Evolutionary conservation across 2,329 filamentous ascomycete species (phyloP), one percentile per base, ranked within the genome.

Genomic region (Neophaeococcomyces mojaviensis): DNA sequence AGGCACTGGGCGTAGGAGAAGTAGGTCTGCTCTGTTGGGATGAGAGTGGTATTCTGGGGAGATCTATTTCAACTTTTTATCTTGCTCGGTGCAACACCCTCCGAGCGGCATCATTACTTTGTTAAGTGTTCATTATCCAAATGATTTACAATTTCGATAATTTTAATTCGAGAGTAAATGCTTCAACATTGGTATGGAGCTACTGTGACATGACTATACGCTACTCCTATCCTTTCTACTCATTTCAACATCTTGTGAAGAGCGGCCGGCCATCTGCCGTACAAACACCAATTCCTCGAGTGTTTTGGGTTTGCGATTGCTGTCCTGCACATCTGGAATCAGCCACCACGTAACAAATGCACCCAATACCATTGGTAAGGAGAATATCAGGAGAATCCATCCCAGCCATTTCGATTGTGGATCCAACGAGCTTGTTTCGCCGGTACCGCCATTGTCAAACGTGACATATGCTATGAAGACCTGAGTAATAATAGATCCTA

Each of bases 381-480:
- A 26, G 34, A 15, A 37, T 7, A 44, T 37, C 41, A 44, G 16
- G 4, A 44, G 20, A 16, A 44, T 19, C 28, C 32, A 44, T 18
- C 41, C 32, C 26, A 37, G 41, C 41, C 30, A 44, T 20, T 26
- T 15, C 18, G 24, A 42, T 4, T 24, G 26, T 4, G 39, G 28
- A 30, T 26, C 16, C 12, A 16, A 4, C 7, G 39, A 19, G 16
- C 15, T 37, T 22, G 19, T n/a, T 34, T 35, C 19, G 30, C 16
- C 28, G 4, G 15, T 26, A 4, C 32, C 41, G 6, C 30, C 30
- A 10, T 15, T 9, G 10, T 28, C 10, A 26, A 44, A 44, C n/a
- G 6, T 35, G 28, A 44, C 30, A 26, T 44, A 37, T 20, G 26
- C 26, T 18, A 80, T 77, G 56, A 77, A 76, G 33, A 73, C 73